Conservation (phyloP, 768 basidiomycete species). For the Trametes coccinea region DNA sequence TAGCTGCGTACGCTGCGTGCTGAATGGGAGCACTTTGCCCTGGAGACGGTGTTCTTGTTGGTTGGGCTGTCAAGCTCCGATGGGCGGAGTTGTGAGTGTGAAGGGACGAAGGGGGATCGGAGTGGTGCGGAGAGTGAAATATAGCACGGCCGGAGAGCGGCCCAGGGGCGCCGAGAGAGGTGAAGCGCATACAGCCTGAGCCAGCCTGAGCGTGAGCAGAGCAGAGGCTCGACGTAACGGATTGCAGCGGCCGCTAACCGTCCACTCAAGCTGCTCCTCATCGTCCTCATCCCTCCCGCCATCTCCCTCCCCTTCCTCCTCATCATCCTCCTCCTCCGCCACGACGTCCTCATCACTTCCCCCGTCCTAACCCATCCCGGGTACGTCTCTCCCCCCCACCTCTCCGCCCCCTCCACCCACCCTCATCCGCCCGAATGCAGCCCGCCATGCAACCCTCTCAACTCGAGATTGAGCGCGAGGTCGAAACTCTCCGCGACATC, state of each 20-base stretch:
- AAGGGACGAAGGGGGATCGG: not conserved
- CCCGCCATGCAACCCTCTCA: slow-evolving; percentile 67
- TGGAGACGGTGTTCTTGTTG: too few species aligned
- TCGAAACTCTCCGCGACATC: slow-evolving; percentile 82
- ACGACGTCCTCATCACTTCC: not conserved
- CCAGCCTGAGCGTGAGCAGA: not conserved
- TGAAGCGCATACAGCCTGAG: not conserved
- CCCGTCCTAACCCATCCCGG: not conserved
- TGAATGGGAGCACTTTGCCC: too few species aligned
- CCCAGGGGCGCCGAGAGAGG: not conserved
- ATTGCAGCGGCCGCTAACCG: not conserved
- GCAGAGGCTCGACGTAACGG: not conserved
- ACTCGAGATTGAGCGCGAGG: slow-evolving; percentile 84
- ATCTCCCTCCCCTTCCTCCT: not conserved
- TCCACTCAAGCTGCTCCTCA: not conserved
- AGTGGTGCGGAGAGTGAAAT: not conserved
- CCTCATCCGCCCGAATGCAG: not conserved
- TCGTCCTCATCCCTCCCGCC: not conserved
- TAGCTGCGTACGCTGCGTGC: too few species aligned
- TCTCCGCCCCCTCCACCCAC: not conserved
- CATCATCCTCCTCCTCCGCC: slow-evolving; percentile 1
- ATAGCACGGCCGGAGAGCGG: not conserved
- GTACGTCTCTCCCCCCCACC: slow-evolving; percentile 6
- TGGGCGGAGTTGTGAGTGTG: not conserved
- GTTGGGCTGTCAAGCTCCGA: not conserved